These are phyloP conservation scores for Hanseniaspora singularis DNA, from an alignment of 805 yeast genomes.

Conservation along the genomic window DNA sequence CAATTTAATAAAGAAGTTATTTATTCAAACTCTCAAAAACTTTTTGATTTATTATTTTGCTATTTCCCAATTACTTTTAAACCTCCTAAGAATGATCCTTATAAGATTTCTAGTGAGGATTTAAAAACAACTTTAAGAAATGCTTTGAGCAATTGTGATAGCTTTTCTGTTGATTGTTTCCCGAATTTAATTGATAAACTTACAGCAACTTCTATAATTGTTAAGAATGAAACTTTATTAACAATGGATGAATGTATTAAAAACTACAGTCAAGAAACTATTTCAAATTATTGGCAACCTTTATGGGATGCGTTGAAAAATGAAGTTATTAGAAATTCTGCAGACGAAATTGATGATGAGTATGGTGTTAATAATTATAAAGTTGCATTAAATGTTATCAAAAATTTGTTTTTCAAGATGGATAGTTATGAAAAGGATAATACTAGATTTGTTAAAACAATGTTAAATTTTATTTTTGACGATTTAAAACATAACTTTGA, in stretches of 20 bases:
- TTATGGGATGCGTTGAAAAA: conserved; percentile 82
- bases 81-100: conserved; percentile 78
- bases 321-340: conserved; percentile 77
- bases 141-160: conserved; percentile 49
- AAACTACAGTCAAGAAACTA: conserved; percentile 37
- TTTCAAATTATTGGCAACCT: conserved; percentile 53
- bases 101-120: conserved; percentile 63
- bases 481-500: conserved; percentile 46
- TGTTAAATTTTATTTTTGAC: conserved; percentile 31
- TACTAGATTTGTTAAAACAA: conserved; percentile 30
- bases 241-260: conserved; percentile 49
- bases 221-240: conserved; percentile 59
- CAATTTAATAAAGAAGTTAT: conserved; percentile 31
- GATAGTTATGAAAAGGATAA: conserved; percentile 21
- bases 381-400: conserved; percentile 36
- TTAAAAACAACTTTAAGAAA: conserved; percentile 49
- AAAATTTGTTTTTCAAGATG: conserved; percentile 33
- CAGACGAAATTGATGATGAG: conserved; percentile 31
- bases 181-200: conserved; percentile 71
- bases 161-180: conserved; percentile 60
- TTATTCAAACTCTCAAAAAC: conserved; percentile 40
- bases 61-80: conserved; percentile 93
- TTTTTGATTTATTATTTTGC: conserved; percentile 84
- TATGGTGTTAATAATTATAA: conserved; percentile 33
- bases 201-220: conserved; percentile 59